Conservation (phyloP, 306 rosid genomes). For the Luffa acutangula region DNA sequence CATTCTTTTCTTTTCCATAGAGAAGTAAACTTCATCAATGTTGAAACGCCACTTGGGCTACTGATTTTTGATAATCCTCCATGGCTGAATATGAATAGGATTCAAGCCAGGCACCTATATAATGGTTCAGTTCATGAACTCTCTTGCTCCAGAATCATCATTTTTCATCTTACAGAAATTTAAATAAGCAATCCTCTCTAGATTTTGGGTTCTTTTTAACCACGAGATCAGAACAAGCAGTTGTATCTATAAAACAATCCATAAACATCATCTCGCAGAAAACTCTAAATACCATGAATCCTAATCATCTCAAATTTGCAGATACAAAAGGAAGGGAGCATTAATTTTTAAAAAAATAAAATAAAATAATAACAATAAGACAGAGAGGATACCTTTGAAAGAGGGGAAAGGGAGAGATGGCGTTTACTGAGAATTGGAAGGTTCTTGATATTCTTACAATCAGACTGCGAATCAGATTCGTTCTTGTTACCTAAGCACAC, state of each 20-base stretch:
- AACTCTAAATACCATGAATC: neutral
- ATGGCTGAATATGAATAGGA: neutral
- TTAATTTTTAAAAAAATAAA: neutral
- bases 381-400: conserved; percentile 1
- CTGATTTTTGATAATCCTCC: neutral
- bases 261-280: neutral
- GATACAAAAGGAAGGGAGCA: neutral
- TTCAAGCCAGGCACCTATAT: neutral
- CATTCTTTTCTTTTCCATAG: neutral
- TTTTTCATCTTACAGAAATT: neutral
- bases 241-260: neutral
- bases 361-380: neutral
- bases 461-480: conserved; percentile 3
- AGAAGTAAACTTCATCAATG: neutral
- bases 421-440: neutral
- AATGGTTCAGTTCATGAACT: neutral
- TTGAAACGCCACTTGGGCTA: neutral
- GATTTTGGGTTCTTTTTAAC: neutral
- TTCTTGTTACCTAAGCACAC: neutral
- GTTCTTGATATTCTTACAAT: neutral
- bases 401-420: conserved; percentile 7
- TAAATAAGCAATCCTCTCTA: neutral
- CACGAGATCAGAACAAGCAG: neutral
- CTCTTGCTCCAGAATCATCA: neutral
- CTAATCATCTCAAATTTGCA: neutral